Conservation (phyloP, 1,284 basidiomycete species). For the Blastosporella zonata region DNA sequence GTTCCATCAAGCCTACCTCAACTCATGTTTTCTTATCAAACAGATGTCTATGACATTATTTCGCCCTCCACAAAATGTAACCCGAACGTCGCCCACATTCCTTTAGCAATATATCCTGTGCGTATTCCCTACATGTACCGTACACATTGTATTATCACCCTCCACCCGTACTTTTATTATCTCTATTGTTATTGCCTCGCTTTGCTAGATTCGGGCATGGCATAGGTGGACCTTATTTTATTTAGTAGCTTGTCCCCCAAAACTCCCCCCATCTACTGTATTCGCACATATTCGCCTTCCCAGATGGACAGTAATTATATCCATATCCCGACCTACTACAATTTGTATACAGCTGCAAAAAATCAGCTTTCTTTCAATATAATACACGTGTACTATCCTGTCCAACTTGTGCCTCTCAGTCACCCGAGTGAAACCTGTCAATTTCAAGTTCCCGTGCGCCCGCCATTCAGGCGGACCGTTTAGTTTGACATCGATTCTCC, state of each 20-base stretch:
- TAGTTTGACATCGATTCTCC: too few species aligned
- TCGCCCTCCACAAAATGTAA: not conserved
- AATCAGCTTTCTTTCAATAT: not conserved
- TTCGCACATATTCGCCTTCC: not conserved
- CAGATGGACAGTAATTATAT: slow-evolving; percentile 14
- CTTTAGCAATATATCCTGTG: slow-evolving; percentile 6
- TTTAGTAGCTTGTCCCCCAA: not conserved
- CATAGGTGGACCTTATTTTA: not conserved
- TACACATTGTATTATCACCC: not conserved
- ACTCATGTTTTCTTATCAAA: not conserved
- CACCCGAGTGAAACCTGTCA: too few species aligned
- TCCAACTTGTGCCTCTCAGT: too few species aligned
- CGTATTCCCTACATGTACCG: slow-evolving; percentile 1
- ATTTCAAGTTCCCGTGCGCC: too few species aligned
- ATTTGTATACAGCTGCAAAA: slow-evolving; percentile 6
- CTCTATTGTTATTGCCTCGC: slow-evolving; percentile 8
- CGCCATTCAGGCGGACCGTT: too few species aligned
- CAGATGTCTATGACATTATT: too few species aligned
- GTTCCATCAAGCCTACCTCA: not conserved
- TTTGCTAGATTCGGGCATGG: not conserved
- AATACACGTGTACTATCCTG: not conserved
- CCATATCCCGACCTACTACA: slow-evolving; percentile 1
- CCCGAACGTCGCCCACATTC: not conserved
- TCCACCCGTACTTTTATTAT: not conserved
- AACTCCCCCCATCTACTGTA: not conserved